Conservation (phyloP, 495 filamentous ascomycete genomes). For the Daldinia loculata region DNA sequence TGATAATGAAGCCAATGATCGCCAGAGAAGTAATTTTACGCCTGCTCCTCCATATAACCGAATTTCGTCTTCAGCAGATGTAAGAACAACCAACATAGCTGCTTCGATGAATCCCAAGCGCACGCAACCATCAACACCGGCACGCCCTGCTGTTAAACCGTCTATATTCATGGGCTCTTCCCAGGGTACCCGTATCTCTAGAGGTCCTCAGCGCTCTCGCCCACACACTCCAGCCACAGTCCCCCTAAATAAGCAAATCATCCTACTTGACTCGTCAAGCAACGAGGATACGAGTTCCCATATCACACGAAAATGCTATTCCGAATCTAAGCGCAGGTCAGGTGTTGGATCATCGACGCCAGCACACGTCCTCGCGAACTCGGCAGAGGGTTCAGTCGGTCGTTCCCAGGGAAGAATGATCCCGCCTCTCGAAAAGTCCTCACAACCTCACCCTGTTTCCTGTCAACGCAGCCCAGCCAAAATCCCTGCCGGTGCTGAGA, state of each 20-base stretch:
- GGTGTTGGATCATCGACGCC: not conserved
- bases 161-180: not conserved
- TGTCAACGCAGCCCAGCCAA: not conserved
- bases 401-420: not conserved
- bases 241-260: not conserved
- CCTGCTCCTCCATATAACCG: not conserved
- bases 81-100: not conserved
- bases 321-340: not conserved
- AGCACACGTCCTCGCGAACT: not conserved
- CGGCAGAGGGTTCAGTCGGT: not conserved
- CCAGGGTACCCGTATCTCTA: not conserved
- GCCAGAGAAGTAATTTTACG: not conserved
- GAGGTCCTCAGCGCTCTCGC: not conserved
- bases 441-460: not conserved
- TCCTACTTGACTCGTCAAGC: conserved; percentile 7
- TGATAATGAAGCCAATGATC: conserved; percentile 12
- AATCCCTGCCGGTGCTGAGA: not conserved
- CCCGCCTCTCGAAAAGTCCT: not conserved
- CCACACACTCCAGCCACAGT: not conserved
- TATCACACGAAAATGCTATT: not conserved
- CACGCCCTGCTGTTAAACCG: not conserved
- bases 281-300: not conserved
- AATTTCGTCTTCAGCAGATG: not conserved
- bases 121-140: not conserved
- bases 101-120: not conserved